Evolutionary conservation across 179 eudicot species (phyloP).

Genomic region (Silene coronaria): DNA sequence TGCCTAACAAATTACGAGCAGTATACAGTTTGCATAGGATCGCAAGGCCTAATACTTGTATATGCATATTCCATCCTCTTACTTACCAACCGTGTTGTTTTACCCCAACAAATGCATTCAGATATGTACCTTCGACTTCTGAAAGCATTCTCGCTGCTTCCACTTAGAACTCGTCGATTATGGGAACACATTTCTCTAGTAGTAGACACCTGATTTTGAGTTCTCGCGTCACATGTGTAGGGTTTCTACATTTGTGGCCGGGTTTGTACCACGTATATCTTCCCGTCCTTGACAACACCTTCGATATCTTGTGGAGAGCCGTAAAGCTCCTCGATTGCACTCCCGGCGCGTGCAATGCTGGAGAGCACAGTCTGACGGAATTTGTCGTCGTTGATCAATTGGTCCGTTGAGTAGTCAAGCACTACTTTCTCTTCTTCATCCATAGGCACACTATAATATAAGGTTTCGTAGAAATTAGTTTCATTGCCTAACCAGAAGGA

Average conservation of each 20-base stretch:
- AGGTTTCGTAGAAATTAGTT: conserved; percentile 4
- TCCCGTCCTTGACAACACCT: conserved; percentile 83
- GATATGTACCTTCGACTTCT: background rate
- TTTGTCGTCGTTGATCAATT: conserved; percentile 45
- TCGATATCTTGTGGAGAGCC: conserved; percentile 97
- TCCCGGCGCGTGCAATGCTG: conserved; percentile 71
- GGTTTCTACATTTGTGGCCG: conserved; percentile 78
- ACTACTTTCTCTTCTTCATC: conserved; percentile 86
- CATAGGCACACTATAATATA: conserved; percentile 75
- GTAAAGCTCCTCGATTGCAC: conserved; percentile 78
- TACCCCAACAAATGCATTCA: background rate
- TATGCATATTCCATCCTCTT: too few species aligned
- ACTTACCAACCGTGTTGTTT: background rate
- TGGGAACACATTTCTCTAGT: too few species aligned
- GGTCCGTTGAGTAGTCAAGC: conserved; percentile 76
- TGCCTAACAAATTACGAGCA: too few species aligned
- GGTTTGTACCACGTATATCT: conserved; percentile 80
- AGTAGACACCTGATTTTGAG: background rate
- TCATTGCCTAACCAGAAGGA: background rate
- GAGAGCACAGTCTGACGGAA: conserved; percentile 67
- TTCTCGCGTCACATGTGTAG: background rate
- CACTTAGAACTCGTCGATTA: background rate
- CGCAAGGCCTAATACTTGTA: too few species aligned
- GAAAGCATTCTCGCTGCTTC: background rate
- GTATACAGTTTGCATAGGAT: too few species aligned